Evolutionary conservation across 805 yeast genomes (phyloP), one percentile per base, ranked within the genome.

Genomic region (Candida peoriensis): DNA sequence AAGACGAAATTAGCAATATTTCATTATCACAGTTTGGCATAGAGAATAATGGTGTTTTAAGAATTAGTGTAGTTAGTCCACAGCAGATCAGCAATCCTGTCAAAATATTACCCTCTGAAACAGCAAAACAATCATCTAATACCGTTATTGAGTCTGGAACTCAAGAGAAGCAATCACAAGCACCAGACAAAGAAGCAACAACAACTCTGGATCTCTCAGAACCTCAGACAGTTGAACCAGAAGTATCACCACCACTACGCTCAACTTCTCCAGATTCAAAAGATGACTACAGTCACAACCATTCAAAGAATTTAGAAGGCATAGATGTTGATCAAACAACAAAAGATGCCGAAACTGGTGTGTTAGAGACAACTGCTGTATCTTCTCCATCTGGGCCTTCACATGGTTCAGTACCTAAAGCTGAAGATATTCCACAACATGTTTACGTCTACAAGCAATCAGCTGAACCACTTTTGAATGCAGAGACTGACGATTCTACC

Each of bases 401-500:
- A 24, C 29, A 32, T 2, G 12, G 23, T 19, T 27, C 16, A 15
- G 28, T 17, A 10, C 13, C 26, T 8, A 32, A 26, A 7, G 34
- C 41, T n/a, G 27, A 47, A 17, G 37, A 37, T 20, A 33, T 38
- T 7, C 41, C 46, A n/a, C 45, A 52, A 29, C 56, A 52, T 30
- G 33, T 52, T 1, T 50, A 46, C 23, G 47, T 50, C n/a, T 52
- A 34, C 29, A 48, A 39, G 17, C 43, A 51, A 13, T 16, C 52
- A 16, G 24, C 35, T 1, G 22, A 18, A 3, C 46, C 54, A 19
- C 16, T 45, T n/a, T 22, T 39, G 4, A 33, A 36, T 3, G 27
- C 24, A 2, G 39, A 43, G 7, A 64, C 62, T 10, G 69, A 64
- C 6, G 64, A 62, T 1, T 60, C 55, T 0, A 51, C 50, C 4